Conservation (phyloP, 2,329 filamentous ascomycete genomes). For the Venturiaceae sp. region DNA sequence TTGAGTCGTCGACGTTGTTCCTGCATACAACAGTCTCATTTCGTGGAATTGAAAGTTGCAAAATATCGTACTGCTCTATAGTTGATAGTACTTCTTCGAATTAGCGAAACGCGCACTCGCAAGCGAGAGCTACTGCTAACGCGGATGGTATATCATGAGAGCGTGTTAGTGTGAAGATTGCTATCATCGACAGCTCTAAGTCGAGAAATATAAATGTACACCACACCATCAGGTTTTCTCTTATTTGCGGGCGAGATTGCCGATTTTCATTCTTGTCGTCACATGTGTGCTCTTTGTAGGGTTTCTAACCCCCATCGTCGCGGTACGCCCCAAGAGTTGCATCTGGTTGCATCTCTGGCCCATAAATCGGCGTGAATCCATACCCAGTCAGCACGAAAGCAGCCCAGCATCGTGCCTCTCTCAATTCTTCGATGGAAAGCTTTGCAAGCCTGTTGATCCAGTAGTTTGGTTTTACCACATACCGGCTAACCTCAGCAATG, state of each 20-base stretch:
- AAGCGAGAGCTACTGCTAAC: too few relatives aligned
- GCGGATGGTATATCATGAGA: too few relatives aligned
- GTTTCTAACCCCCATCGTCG: not conserved
- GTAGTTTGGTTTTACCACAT: slow-evolving; percentile 6
- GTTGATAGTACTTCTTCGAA: not conserved
- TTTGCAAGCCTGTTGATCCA: slow-evolving; percentile 6
- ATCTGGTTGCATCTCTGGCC: not conserved
- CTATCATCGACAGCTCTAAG: not conserved
- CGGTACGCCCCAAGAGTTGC: not conserved
- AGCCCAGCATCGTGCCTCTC: slow-evolving; percentile 10
- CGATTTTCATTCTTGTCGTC: not conserved
- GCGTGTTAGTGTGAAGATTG: not conserved
- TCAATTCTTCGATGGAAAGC: slow-evolving; percentile 7
- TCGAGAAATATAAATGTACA: not conserved
- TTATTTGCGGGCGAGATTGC: not conserved
- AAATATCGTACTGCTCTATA: not conserved
- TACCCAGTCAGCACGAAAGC: slow-evolving; percentile 11
- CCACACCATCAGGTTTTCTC: not conserved
- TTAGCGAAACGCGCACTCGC: not conserved
- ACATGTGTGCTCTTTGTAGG: not conserved
- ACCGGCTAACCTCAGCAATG: not conserved
- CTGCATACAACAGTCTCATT: not conserved
- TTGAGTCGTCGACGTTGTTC: not conserved
- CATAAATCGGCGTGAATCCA: slow-evolving; percentile 2
- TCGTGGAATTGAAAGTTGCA: not conserved